These are phyloP conservation scores for slime mould (Dictyostelium discoideum) DNA, from an alignment of 78 protist genomes.

Conservation along the genomic window DNA sequence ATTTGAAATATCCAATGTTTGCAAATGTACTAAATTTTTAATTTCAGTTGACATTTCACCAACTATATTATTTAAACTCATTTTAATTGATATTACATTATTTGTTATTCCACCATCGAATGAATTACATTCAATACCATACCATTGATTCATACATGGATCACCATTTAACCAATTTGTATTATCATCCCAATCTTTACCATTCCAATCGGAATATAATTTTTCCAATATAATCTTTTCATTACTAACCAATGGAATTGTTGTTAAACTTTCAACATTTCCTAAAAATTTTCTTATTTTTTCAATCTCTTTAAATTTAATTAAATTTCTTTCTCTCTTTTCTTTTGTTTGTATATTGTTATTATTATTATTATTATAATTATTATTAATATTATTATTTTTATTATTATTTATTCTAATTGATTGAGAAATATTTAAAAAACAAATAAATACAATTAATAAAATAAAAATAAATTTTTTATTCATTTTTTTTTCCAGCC, in stretches of 20 bases:
- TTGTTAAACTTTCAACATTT: conserved; percentile 8
- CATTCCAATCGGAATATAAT: conserved; percentile 8
- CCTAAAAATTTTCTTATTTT: conserved; percentile 16
- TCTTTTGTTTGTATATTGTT: neutral
- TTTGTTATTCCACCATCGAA: neutral
- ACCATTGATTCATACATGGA: conserved; percentile 61
- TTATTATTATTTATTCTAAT: neutral
- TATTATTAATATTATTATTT: neutral
- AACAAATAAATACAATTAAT: neutral
- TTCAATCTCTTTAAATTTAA: conserved; percentile 8
- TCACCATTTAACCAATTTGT: conserved; percentile 31
- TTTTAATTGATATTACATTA: neutral
- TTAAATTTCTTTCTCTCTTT: conserved; percentile 45
- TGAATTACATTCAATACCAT: conserved; percentile 30
- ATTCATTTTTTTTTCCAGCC: neutral
- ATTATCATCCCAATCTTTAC: neutral
- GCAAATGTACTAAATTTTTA: neutral
- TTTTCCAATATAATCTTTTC: neutral
- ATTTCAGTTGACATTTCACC: neutral
- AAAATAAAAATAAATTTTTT: neutral
- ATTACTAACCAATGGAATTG: neutral
- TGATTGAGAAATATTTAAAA: neutral
- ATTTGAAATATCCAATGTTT: neutral
- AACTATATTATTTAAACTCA: neutral
- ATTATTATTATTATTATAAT: neutral